Conservation (phyloP, 2,329 filamentous ascomycete genomes). For the Cytospora piceicola region DNA sequence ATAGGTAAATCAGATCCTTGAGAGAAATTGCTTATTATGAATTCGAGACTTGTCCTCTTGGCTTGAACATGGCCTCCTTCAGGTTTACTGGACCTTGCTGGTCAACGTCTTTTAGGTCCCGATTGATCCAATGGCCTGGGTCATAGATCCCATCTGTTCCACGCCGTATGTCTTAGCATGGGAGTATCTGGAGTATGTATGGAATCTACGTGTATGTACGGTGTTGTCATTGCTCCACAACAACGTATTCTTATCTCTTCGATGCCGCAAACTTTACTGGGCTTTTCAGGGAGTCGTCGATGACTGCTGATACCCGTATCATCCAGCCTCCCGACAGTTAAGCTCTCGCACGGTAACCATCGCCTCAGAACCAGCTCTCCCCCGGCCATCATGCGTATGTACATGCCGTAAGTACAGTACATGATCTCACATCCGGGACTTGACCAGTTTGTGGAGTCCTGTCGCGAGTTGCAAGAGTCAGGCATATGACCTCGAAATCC, state of each 20-base stretch:
- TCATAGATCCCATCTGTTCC: neutral
- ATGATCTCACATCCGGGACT: neutral
- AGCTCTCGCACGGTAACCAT: neutral
- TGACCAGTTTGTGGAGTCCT: slow-evolving; percentile 11
- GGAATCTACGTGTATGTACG: slow-evolving; percentile 10
- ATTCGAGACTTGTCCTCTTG: neutral
- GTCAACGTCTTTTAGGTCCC: neutral
- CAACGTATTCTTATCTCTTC: slow-evolving; percentile 22
- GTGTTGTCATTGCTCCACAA: slow-evolving; percentile 30
- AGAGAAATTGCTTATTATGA: too few species aligned
- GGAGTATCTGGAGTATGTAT: neutral
- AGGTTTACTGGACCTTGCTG: neutral
- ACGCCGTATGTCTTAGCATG: neutral
- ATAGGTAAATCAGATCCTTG: too few species aligned
- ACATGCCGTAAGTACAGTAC: slow-evolving; percentile 14
- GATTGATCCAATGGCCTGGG: neutral
- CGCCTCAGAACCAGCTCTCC: slow-evolving; percentile 5
- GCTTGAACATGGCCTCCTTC: neutral
- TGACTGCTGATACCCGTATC: slow-evolving; percentile 8
- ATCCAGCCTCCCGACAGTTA: neutral
- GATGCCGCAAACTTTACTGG: slow-evolving; percentile 5
- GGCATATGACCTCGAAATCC: slow-evolving; percentile 28
- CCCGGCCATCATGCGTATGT: slow-evolving; percentile 9
- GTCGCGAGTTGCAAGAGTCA: slow-evolving; percentile 14
- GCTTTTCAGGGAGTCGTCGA: neutral